A percentile compares a stretch with the other conserved stretches of the same genome.
phyloP scores from a whole-genome alignment of 2,329 filamentous ascomycete species.

The Ploettnerulaceae sp. region DNA sequence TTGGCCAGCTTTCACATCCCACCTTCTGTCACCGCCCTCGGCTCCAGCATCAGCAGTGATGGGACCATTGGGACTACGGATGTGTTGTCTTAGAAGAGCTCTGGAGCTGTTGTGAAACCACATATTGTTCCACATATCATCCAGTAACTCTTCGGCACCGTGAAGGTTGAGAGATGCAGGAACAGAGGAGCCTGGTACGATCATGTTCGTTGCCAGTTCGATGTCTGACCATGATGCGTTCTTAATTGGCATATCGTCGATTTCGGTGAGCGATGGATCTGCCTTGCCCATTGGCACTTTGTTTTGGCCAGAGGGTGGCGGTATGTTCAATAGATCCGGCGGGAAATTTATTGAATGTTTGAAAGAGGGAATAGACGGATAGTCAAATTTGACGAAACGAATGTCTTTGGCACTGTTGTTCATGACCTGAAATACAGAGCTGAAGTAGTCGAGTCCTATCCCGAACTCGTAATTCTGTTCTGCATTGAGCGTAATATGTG shows the following conservation, averaged over 20 bases:
- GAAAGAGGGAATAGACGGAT: constrained; percentile 14
- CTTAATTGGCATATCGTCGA: constrained; percentile 6
- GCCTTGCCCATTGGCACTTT: no score
- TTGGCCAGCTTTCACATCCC: constrained; percentile 47
- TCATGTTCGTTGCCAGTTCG: constrained; percentile 10
- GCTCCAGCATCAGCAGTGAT: constrained; percentile 41
- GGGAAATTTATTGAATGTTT: constrained; percentile 17
- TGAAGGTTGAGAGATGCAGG: constrained; percentile 12
- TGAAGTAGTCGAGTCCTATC: constrained; percentile 25
- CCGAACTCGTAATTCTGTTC: constrained; percentile 19
- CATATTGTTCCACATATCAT: constrained; percentile 14
- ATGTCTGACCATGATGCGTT: constrained; percentile 14
- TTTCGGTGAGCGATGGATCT: background rate
- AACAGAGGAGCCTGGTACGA: constrained; percentile 11
- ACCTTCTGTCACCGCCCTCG: no score
- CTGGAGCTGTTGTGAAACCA: constrained; percentile 14
- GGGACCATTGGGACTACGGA: constrained; percentile 32
- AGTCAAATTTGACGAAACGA: constrained; percentile 19
- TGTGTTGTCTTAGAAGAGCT: constrained; percentile 4
- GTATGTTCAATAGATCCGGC: constrained; percentile 13
- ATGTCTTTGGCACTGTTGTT: constrained; percentile 18
- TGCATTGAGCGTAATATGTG: background rate
- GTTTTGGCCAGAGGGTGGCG: background rate
- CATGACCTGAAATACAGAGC: constrained; percentile 24
- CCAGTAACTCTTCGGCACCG: background rate